Evolutionary conservation across 495 filamentous ascomycete species (phyloP).

Genomic region (Zalerion maritima): DNA sequence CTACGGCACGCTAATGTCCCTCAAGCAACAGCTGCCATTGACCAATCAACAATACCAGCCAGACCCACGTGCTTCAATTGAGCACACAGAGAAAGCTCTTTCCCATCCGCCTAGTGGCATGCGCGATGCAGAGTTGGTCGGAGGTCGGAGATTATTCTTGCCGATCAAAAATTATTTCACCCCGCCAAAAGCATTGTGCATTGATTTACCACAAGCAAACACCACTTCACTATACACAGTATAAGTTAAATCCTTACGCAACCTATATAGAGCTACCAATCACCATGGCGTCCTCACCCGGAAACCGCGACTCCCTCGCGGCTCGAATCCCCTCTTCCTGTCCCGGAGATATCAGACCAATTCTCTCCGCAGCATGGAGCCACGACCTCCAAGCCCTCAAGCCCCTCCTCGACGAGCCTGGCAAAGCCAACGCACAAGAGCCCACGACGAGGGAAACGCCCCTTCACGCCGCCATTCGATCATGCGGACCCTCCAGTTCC

Average conservation of each 20-base stretch:
- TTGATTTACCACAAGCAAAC: no score
- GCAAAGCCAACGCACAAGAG: constrained; percentile 64
- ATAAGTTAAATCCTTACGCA: not conserved
- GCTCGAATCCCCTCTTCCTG: constrained; percentile 31
- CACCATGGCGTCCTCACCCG: constrained; percentile 4
- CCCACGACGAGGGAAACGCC: constrained; percentile 73
- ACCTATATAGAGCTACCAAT: constrained; percentile 7
- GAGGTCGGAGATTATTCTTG: no score
- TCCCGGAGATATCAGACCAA: constrained; percentile 28
- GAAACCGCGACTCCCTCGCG: constrained; percentile 26
- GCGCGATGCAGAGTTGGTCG: no score
- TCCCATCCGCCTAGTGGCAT: no score
- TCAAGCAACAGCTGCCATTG: constrained; percentile 11
- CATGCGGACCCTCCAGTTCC: constrained; percentile 44
- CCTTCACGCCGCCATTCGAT: constrained; percentile 78
- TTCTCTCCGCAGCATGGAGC: constrained; percentile 70
- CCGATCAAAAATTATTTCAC: no score
- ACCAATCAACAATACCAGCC: constrained; percentile 10
- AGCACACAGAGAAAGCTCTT: no score
- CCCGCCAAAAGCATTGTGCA: no score
- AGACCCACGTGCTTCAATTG: no score
- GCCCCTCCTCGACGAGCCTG: constrained; percentile 48
- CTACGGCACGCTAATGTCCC: no score
- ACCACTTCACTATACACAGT: not conserved
- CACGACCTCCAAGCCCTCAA: constrained; percentile 68